Conservation (phyloP, 108 stramenopile species). For the Parietichytrium sp. region DNA sequence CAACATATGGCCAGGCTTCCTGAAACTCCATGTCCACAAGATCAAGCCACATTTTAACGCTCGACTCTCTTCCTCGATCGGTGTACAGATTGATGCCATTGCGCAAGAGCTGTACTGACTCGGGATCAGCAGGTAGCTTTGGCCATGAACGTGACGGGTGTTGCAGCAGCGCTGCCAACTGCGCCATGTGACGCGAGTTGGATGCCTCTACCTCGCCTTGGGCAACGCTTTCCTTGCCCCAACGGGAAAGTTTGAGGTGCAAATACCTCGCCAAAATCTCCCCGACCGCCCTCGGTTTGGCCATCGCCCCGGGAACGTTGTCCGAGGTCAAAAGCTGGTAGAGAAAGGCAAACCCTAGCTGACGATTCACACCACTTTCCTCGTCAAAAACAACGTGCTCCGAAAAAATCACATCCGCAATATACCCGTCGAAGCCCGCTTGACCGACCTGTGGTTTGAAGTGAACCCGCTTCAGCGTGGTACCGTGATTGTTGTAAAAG, state of each 20-base stretch:
- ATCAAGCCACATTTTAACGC: constrained; percentile 35
- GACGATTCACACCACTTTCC: constrained; percentile 30
- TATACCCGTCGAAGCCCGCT: not conserved
- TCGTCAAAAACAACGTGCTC: constrained; percentile 34
- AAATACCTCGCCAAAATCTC: constrained; percentile 25
- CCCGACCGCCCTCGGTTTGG: not conserved
- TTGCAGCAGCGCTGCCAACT: not conserved
- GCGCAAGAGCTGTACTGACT: not conserved
- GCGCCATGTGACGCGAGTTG: constrained; percentile 33
- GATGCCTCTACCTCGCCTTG: constrained; percentile 38
- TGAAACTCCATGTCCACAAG: constrained; percentile 30
- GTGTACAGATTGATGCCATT: constrained; percentile 20
- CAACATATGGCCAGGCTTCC: not conserved
- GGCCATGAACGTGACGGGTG: constrained; percentile 16
- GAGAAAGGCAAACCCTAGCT: constrained; percentile 26
- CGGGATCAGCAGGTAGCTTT: constrained; percentile 10
- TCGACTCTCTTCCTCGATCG: not conserved
- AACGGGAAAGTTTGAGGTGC: constrained; percentile 12
- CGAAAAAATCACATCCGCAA: not conserved
- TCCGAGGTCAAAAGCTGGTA: constrained; percentile 24
- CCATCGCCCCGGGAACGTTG: not conserved
- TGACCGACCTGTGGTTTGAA: not conserved
- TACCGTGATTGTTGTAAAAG: not conserved
- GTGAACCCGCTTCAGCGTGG: constrained; percentile 8
- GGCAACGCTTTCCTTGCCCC: constrained; percentile 21